Percentiles rank a stretch among this genome's conserved stretches.
phyloP scores from a whole-genome alignment of 2,329 filamentous ascomycete species.

The Sordariomycetes sp. region DNA sequence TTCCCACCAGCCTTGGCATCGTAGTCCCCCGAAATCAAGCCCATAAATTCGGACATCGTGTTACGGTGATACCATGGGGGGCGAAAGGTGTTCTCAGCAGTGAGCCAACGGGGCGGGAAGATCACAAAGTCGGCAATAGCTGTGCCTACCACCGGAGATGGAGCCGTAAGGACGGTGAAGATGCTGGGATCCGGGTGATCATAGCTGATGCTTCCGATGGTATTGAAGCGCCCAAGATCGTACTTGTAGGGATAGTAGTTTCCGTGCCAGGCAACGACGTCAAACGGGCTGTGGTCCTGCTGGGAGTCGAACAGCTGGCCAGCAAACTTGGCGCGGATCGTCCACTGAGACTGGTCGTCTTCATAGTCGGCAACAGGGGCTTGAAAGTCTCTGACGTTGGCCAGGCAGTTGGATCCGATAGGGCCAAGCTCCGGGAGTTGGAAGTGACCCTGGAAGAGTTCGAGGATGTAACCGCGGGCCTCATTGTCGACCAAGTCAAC shows the following conservation, averaged over 20 bases:
- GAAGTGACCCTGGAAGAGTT: slow-evolving; percentile 59
- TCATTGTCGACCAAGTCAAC: slow-evolving; percentile 46
- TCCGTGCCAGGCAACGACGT: slow-evolving; percentile 61
- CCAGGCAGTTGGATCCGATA: slow-evolving; percentile 58
- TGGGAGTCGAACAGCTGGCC: slow-evolving; percentile 47
- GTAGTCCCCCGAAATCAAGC: slow-evolving; percentile 45
- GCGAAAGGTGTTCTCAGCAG: slow-evolving; percentile 51
- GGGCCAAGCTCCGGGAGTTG: slow-evolving; percentile 57
- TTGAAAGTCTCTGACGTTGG: slow-evolving; percentile 62
- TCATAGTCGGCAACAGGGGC: slow-evolving; percentile 46
- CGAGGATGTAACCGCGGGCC: slow-evolving; percentile 59
- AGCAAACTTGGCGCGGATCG: slow-evolving; percentile 47
- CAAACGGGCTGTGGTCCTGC: slow-evolving; percentile 55
- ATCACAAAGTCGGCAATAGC: slow-evolving; percentile 56
- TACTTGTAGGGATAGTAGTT: slow-evolving; percentile 62
- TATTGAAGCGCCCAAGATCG: slow-evolving; percentile 52
- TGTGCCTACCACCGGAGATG: slow-evolving; percentile 40
- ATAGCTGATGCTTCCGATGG: slow-evolving; percentile 45
- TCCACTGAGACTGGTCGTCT: slow-evolving; percentile 28
- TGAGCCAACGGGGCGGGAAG: slow-evolving; percentile 58
- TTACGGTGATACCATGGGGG: slow-evolving; percentile 60
- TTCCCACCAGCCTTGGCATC: slow-evolving; percentile 31
- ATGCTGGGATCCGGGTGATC: slow-evolving; percentile 61
- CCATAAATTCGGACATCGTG: slow-evolving; percentile 48
- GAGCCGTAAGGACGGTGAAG: slow-evolving; percentile 56